phyloP scores from a whole-genome alignment of 169 alveolate genomes.

The Cryptosporidium tyzzeri region DNA sequence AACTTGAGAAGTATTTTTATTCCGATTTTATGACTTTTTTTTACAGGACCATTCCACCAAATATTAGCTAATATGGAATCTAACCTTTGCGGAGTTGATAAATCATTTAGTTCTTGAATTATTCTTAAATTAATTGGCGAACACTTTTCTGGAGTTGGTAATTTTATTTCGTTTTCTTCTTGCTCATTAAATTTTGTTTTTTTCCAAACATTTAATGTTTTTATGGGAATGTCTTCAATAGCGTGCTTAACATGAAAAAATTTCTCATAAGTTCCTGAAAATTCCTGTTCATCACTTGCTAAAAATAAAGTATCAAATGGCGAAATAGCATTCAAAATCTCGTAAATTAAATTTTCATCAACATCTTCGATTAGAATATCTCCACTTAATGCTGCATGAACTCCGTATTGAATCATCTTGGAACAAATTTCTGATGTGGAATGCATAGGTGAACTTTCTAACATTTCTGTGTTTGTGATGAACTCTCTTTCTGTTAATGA shows the following conservation, averaged over 20 bases:
- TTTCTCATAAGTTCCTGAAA: constrained; percentile 8
- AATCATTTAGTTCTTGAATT: not conserved
- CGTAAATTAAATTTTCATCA: constrained; percentile 33
- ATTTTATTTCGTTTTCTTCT: not conserved
- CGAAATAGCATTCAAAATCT: constrained; percentile 6
- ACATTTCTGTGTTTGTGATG: constrained; percentile 19
- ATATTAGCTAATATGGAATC: constrained; percentile 12
- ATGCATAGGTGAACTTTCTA: constrained; percentile 52
- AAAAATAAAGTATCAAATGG: constrained; percentile 56
- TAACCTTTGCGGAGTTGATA: not conserved
- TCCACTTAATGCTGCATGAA: constrained; percentile 54
- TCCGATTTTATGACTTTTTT: constrained; percentile 31
- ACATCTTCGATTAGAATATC: constrained; percentile 51
- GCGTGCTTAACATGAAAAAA: constrained; percentile 31
- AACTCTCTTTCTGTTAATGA: constrained; percentile 61
- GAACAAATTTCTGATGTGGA: constrained; percentile 63
- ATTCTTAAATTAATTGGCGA: constrained; percentile 41
- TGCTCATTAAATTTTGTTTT: not conserved
- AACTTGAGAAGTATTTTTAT: constrained; percentile 39
- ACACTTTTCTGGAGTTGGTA: constrained; percentile 61
- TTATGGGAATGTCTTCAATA: constrained; percentile 10
- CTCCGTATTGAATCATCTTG: constrained; percentile 58
- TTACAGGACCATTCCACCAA: constrained; percentile 59
- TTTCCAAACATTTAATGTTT: constrained; percentile 16
- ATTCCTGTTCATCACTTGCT: not conserved